Conservation (phyloP, 73 alveolate genomes). For the Breviolum minutum region DNA sequence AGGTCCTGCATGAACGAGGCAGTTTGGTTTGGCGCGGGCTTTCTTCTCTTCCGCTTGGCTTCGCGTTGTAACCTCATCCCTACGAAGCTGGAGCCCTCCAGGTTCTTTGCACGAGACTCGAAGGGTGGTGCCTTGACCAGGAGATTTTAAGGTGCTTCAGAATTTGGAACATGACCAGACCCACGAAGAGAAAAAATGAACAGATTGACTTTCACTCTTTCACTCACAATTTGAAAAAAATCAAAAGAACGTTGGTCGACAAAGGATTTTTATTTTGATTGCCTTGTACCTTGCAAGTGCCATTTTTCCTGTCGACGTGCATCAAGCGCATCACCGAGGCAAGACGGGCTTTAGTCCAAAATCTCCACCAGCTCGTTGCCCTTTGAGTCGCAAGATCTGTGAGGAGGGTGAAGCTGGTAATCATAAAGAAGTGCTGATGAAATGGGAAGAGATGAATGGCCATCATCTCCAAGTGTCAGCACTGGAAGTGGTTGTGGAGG, state of each 20-base stretch:
- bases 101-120: not conserved
- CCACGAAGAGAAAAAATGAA: no score
- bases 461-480: not conserved
- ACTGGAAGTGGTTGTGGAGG: conserved; percentile 70
- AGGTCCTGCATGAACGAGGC: conserved; percentile 91
- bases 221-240: no score
- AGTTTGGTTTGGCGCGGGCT: conserved; percentile 74
- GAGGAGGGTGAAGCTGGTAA: conserved; percentile 27
- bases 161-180: no score
- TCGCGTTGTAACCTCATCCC: conserved; percentile 71
- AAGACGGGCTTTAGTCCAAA: conserved; percentile 13
- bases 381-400: not conserved
- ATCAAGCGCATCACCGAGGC: not conserved
- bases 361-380: conserved; percentile 4
- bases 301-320: no score
- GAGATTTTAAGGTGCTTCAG: no score
- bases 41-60: conserved; percentile 85
- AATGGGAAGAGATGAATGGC: not conserved
- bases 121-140: not conserved
- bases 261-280: no score
- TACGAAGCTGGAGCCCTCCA: conserved; percentile 23
- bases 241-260: no score
- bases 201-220: no score
- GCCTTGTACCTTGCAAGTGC: no score
- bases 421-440: conserved; percentile 17